Conservation (phyloP, 257 asterid genomes). For the Nicotiana tomentosiformis region DNA sequence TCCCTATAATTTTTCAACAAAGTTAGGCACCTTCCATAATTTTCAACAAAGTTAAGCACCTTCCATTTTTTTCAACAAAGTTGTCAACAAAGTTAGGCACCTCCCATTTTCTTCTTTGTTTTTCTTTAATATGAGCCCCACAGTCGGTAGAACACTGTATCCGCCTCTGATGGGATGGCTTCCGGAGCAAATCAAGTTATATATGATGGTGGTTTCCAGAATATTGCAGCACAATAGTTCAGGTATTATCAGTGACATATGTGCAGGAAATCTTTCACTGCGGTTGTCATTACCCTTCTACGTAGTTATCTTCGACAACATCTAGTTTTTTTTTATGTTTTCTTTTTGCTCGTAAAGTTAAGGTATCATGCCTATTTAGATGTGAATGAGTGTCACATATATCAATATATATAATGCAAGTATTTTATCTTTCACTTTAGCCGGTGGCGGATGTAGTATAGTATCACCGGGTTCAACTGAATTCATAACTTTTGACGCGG, state of each 20-base stretch:
- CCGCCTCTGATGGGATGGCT: conserved; percentile 33
- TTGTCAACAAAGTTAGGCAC: too few species aligned
- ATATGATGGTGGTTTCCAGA: conserved; percentile 24
- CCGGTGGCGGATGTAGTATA: too few species aligned
- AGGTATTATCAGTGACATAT: conserved; percentile 18
- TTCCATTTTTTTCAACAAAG: too few species aligned
- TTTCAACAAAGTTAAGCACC: too few species aligned
- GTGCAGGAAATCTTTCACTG: not conserved
- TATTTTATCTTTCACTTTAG: not conserved
- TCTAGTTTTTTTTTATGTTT: not conserved
- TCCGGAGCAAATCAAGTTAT: conserved; percentile 43
- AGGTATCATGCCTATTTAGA: not conserved
- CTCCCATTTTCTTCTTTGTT: too few species aligned
- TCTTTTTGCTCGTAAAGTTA: not conserved
- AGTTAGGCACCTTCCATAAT: too few species aligned
- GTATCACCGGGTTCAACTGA: too few species aligned
- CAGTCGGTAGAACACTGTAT: too few species aligned
- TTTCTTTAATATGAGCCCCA: too few species aligned
- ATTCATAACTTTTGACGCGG: too few species aligned
- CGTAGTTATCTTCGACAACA: not conserved
- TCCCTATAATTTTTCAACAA: too few species aligned
- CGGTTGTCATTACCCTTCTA: not conserved
- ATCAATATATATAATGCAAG: not conserved
- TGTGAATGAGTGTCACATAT: conserved; percentile 7
- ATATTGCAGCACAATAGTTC: conserved; percentile 18